Conservation (phyloP, 441 rosid genomes). For the California macrophylla region DNA sequence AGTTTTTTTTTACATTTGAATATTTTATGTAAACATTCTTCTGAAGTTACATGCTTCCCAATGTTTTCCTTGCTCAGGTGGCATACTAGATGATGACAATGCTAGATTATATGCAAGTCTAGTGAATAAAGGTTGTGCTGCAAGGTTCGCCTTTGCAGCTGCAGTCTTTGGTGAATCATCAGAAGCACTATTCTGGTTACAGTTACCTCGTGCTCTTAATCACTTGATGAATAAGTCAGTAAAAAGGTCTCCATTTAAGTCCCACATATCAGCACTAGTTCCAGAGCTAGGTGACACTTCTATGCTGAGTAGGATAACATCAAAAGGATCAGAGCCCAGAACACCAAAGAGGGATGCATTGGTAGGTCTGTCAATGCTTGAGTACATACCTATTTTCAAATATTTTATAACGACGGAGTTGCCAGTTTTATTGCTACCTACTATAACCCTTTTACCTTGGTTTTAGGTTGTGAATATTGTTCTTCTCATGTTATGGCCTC, state of each 20-base stretch:
- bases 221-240: conserved; percentile 60
- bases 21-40: conserved; percentile 7
- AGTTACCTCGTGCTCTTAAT: conserved; percentile 75
- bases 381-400: background rate
- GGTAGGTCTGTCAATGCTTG: conserved; percentile 32
- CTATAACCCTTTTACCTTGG: background rate
- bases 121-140: conserved; percentile 71
- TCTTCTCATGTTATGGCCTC: background rate
- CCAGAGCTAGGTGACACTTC: conserved; percentile 39
- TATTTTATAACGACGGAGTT: background rate
- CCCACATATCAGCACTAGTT: conserved; percentile 25
- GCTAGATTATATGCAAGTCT: conserved; percentile 75
- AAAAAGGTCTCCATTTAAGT: conserved; percentile 43
- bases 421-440: background rate
- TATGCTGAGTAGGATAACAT: conserved; percentile 44
- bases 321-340: conserved; percentile 41
- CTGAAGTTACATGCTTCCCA: conserved; percentile 14
- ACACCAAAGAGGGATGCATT: conserved; percentile 34
- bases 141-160: conserved; percentile 90
- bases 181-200: conserved; percentile 95
- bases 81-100: conserved; percentile 86
- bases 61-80: conserved; percentile 42
- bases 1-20: conserved; percentile 5
- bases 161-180: conserved; percentile 84
- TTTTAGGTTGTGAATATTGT: background rate